A percentile compares a stretch with the other conserved stretches of the same genome.
phyloP scores from a whole-genome alignment of 1,284 basidiomycete species.

The Apiotrichum laibachii region DNA sequence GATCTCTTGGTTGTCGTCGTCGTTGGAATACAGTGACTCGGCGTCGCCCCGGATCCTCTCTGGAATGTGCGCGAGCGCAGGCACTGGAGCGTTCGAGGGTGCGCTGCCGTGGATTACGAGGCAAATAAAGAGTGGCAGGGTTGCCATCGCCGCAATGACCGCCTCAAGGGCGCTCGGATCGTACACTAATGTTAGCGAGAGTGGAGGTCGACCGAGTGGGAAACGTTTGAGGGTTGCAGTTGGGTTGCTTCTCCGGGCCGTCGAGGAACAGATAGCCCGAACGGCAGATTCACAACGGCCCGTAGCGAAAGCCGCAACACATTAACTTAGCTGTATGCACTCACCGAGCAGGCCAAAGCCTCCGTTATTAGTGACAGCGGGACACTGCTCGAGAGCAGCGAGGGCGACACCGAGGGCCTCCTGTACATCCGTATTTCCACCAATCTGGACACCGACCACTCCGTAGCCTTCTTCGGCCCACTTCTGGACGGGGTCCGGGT shows the following conservation, averaged over 20 bases:
- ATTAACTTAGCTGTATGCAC: neutral
- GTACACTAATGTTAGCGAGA: constrained; percentile 17
- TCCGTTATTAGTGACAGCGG: constrained; percentile 7
- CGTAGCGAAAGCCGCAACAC: too few relatives aligned
- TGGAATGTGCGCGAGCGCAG: constrained; percentile 16
- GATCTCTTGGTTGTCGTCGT: neutral
- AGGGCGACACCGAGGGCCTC: constrained; percentile 13
- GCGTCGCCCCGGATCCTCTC: constrained; percentile 4
- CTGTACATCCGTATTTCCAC: constrained; percentile 14
- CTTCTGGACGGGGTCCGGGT: constrained; percentile 24
- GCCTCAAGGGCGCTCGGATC: constrained; percentile 20
- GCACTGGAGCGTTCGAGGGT: constrained; percentile 8
- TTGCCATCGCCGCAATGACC: constrained; percentile 7
- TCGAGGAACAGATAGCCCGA: too few relatives aligned
- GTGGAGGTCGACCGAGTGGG: too few relatives aligned
- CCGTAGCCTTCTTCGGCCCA: constrained; percentile 26
- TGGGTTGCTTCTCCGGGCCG: too few relatives aligned
- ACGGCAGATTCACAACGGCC: too few relatives aligned
- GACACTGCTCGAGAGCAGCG: constrained; percentile 15
- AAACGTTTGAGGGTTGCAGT: too few relatives aligned
- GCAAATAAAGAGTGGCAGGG: constrained; percentile 9
- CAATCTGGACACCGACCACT: constrained; percentile 17
- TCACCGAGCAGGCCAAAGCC: constrained; percentile 18
- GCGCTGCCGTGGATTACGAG: constrained; percentile 20
- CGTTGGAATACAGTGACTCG: constrained; percentile 1